Percentiles rank a stretch among this genome's conserved stretches.
Evolutionary conservation across 1,284 basidiomycete genomes (phyloP).

Genomic region (Phylloboletellus chloephorus): DNA sequence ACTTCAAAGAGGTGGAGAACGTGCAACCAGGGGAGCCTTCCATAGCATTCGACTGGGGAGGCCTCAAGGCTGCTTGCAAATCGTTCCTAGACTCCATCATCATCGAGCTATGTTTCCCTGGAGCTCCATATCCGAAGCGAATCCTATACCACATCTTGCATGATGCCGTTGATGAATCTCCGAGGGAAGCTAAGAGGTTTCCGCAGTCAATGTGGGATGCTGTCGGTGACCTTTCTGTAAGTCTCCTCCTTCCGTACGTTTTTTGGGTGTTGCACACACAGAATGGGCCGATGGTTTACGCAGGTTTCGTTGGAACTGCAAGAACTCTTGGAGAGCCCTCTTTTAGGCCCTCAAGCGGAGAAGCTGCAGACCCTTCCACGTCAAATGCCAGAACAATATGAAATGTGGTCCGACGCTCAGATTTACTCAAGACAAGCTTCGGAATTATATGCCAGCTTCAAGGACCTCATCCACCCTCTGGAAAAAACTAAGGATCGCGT

Average conservation of each 20-base stretch:
- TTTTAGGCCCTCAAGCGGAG: constrained; percentile 48
- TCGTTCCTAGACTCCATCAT: constrained; percentile 78
- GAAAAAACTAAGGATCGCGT: constrained; percentile 45
- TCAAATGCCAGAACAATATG: constrained; percentile 52
- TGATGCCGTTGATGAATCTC: constrained; percentile 64
- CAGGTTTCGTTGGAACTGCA: constrained; percentile 60
- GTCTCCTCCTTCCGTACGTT: constrained; percentile 42
- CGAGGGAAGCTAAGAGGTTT: constrained; percentile 64
- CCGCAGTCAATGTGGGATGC: constrained; percentile 73
- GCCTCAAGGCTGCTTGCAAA: constrained; percentile 53
- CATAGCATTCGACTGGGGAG: constrained; percentile 56
- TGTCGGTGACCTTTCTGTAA: constrained; percentile 69
- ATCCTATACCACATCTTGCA: constrained; percentile 60
- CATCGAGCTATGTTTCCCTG: constrained; percentile 70
- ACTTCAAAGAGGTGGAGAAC: constrained; percentile 51
- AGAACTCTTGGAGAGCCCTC: constrained; percentile 53
- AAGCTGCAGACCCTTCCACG: constrained; percentile 44
- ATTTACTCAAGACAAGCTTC: constrained; percentile 53
- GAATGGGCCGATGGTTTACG: constrained; percentile 1
- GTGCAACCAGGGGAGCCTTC: constrained; percentile 39
- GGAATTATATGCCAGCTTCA: constrained; percentile 43
- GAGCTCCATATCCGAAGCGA: constrained; percentile 55
- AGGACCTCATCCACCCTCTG: constrained; percentile 55
- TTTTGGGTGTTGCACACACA: not conserved
- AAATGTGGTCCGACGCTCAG: constrained; percentile 63